These are phyloP conservation scores for Eucalyptus marginata DNA, from an alignment of 345 rosid genomes.

Conservation along the genomic window DNA sequence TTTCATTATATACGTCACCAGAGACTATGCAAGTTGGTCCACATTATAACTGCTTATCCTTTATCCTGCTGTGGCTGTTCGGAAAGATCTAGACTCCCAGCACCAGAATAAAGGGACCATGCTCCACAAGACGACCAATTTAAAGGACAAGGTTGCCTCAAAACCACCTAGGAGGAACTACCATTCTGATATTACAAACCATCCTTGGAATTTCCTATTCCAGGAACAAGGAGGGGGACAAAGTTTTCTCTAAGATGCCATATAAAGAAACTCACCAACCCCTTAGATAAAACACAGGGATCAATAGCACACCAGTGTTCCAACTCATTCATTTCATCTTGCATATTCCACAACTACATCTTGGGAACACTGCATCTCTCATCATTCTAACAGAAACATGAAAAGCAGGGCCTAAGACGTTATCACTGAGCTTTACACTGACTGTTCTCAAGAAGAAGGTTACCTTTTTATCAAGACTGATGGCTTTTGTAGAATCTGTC, in stretches of 20 bases:
- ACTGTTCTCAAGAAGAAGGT: background rate
- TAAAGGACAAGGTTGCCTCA: background rate
- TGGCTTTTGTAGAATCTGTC: conserved; percentile 76
- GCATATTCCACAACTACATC: background rate
- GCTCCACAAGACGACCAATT: background rate
- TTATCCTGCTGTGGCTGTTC: background rate
- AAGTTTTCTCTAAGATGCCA: background rate
- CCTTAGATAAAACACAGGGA: background rate
- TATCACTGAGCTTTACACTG: background rate
- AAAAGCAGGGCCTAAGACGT: background rate
- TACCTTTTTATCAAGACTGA: conserved; percentile 81
- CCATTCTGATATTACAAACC: background rate
- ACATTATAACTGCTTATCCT: background rate
- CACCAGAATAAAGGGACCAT: background rate
- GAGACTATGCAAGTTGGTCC: background rate
- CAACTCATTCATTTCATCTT: background rate
- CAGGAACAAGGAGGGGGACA: background rate
- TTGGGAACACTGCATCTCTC: background rate
- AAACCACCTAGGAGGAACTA: background rate
- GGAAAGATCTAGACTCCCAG: background rate
- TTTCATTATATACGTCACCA: background rate
- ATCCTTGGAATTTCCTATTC: background rate
- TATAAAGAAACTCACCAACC: background rate
- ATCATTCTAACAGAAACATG: background rate
- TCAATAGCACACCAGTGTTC: background rate